Evolutionary conservation across 2,329 filamentous ascomycete genomes (phyloP).

Genomic region (Claviceps arundinis): DNA sequence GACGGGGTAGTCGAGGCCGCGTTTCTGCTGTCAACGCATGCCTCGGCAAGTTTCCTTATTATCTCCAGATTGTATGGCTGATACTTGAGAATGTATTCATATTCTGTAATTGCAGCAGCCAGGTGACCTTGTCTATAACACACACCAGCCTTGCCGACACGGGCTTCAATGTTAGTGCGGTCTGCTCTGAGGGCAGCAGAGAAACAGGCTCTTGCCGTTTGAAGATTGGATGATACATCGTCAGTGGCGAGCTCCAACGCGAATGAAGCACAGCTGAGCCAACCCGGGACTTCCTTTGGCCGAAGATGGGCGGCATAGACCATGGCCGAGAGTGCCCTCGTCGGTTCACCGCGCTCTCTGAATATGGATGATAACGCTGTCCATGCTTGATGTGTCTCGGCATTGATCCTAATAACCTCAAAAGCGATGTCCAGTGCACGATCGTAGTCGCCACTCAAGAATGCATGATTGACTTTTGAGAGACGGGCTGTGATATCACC

Average conservation of each 20-base stretch:
- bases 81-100: slow-evolving; percentile 39
- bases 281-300: slow-evolving; percentile 45
- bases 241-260: slow-evolving; percentile 36
- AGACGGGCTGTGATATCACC: slow-evolving; percentile 58
- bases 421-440: slow-evolving; percentile 44
- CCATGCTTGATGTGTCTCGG: slow-evolving; percentile 54
- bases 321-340: slow-evolving; percentile 45
- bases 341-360: slow-evolving; percentile 42
- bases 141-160: slow-evolving; percentile 45
- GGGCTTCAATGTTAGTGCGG: slow-evolving; percentile 40
- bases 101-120: slow-evolving; percentile 41
- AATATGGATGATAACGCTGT: slow-evolving; percentile 47
- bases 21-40: slow-evolving; percentile 38
- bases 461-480: slow-evolving; percentile 53
- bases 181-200: slow-evolving; percentile 46
- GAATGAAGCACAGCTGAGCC: slow-evolving; percentile 46
- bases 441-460: slow-evolving; percentile 47
- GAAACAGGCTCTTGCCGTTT: slow-evolving; percentile 45
- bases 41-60: slow-evolving; percentile 42
- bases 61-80: slow-evolving; percentile 40
- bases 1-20: slow-evolving; percentile 22
- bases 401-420: slow-evolving; percentile 55
- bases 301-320: slow-evolving; percentile 50
- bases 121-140: slow-evolving; percentile 42
- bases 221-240: slow-evolving; percentile 34